Evolutionary conservation across 2,329 filamentous ascomycete species (phyloP).

Genomic region (Coniochaeta sp.): DNA sequence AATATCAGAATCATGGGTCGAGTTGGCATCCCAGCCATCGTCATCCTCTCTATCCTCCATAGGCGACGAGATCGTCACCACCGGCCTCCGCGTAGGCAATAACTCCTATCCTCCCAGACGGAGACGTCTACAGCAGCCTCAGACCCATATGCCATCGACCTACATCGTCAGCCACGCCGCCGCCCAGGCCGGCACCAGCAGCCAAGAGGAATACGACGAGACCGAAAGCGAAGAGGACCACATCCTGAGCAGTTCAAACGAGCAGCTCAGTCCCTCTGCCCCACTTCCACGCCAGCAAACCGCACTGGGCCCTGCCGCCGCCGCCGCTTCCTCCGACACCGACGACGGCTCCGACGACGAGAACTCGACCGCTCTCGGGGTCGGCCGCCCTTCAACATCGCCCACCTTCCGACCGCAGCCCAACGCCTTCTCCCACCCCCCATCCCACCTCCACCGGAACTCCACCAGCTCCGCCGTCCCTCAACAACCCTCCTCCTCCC

Average conservation of each 20-base stretch:
- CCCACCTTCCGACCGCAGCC: constrained; percentile 74
- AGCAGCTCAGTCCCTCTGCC: constrained; percentile 32
- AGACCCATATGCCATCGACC: constrained; percentile 19
- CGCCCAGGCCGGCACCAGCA: constrained; percentile 50
- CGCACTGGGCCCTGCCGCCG: constrained; percentile 26
- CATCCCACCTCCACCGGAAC: constrained; percentile 42
- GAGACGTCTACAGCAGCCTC: constrained; percentile 32
- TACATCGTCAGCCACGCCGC: constrained; percentile 31
- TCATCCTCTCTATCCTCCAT: constrained; percentile 86
- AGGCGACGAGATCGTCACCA: constrained; percentile 84
- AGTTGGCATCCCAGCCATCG: constrained; percentile 86
- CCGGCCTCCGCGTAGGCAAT: constrained; percentile 69
- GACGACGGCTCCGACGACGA: constrained; percentile 55
- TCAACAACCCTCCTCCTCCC: constrained; percentile 40
- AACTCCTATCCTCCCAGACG: constrained; percentile 56
- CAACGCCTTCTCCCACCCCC: constrained; percentile 85
- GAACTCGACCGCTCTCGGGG: constrained; percentile 65
- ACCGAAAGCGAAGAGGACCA: constrained; percentile 84
- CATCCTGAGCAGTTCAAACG: constrained; percentile 50
- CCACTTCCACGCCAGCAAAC: constrained; percentile 24
- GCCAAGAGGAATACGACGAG: constrained; percentile 91
- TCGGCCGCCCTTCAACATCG: constrained; percentile 47
- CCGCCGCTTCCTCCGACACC: constrained; percentile 31
- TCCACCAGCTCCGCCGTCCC: constrained; percentile 41
- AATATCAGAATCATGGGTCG: constrained; percentile 83